Evolutionary conservation across 108 stramenopile species (phyloP).

Genomic region (Fragilariopsis cylindrus): DNA sequence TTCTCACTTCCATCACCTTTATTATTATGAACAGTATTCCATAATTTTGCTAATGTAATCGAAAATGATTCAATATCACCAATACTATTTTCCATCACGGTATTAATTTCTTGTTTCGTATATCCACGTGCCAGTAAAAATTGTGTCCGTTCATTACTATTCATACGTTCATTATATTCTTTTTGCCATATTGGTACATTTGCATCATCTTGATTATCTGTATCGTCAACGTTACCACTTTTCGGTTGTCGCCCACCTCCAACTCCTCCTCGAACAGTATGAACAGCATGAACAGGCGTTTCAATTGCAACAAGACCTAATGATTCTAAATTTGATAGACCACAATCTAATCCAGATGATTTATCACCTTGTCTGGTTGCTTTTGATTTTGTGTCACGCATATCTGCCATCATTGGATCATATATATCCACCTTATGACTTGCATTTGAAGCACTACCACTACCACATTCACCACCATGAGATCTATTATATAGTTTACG

Average conservation of each 20-base stretch:
- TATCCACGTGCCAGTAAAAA: conserved; percentile 17
- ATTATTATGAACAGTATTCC: neutral
- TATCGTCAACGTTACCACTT: neutral
- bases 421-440: neutral
- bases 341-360: conserved; percentile 16
- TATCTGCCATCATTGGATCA: conserved; percentile 25
- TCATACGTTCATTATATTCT: conserved; percentile 1
- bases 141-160: neutral
- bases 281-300: neutral
- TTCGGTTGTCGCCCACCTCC: neutral
- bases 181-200: conserved; percentile 1
- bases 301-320: neutral
- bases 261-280: neutral
- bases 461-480: neutral
- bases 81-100: neutral
- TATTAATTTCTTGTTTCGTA: neutral
- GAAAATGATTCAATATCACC: neutral
- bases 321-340: conserved; percentile 20
- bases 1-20: neutral
- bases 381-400: conserved; percentile 1
- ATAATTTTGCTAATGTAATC: neutral
- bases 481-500: neutral
- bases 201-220: neutral
- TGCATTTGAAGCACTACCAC: too few species aligned
- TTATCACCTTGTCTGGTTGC: conserved; percentile 28